Percentiles rank a stretch among this genome's conserved stretches.
Conservation (phyloP, 768 basidiomycete species). For the Rubroboletus satanas region DNA sequence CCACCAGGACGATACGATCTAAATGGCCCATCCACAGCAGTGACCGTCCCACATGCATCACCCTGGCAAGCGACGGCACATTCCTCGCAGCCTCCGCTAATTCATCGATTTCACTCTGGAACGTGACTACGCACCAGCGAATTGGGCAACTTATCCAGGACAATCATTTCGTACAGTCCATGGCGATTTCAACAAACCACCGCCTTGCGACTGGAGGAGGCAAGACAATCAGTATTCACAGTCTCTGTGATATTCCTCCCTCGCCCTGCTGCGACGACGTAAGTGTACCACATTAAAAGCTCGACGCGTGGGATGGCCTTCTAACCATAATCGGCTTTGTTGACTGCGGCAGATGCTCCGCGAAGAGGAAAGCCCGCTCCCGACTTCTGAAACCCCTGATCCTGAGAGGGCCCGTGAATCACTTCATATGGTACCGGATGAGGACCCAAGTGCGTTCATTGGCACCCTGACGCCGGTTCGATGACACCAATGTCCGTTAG, state of each 20-base stretch:
- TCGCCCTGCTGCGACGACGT: not conserved
- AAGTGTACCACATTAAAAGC: not conserved
- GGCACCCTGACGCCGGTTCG: not conserved
- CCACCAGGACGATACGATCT: not conserved
- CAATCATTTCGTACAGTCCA: not conserved
- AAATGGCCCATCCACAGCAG: not conserved
- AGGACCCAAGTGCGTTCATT: not conserved
- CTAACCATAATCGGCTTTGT: not conserved
- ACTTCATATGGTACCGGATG: not conserved
- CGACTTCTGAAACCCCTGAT: not conserved
- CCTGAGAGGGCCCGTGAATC: too few relatives aligned
- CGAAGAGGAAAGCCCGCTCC: not conserved
- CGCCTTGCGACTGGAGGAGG: slow-evolving; percentile 3
- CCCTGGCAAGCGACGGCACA: not conserved
- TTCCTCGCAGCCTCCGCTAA: slow-evolving; percentile 5
- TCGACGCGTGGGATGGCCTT: not conserved
- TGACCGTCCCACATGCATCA: not conserved
- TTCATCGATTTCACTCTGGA: slow-evolving; percentile 12
- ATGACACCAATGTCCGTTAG: not conserved
- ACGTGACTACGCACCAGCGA: slow-evolving; percentile 1
- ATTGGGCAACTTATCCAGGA: slow-evolving; percentile 5
- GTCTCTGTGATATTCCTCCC: not conserved
- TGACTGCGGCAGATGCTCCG: not conserved
- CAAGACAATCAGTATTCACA: not conserved
- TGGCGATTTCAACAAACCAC: slow-evolving; percentile 3